Evolutionary conservation across 148 eudicot genomes (phyloP).

Genomic region (Heliosperma pusillum): DNA sequence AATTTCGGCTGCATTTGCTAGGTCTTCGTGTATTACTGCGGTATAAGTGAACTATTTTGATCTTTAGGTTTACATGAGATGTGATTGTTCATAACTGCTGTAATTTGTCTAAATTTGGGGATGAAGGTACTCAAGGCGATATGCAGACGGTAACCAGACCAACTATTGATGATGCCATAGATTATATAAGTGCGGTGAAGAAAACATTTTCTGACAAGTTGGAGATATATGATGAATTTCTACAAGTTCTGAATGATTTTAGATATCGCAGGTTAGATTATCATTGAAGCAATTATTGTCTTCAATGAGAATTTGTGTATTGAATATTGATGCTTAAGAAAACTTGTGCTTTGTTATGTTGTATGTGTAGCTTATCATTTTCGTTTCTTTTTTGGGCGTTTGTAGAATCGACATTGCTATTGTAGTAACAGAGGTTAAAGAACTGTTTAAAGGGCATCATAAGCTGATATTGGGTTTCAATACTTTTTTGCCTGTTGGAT

Average conservation of each 20-base stretch:
- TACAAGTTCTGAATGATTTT: conserved; percentile 92
- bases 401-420: conserved; percentile 79
- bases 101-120: conserved; percentile 16
- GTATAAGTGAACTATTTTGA: too few species aligned
- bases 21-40: too few species aligned
- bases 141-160: conserved; percentile 37
- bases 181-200: conserved; percentile 79
- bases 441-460: conserved; percentile 85
- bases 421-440: conserved; percentile 85
- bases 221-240: conserved; percentile 87
- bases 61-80: not conserved
- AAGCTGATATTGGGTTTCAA: conserved; percentile 80
- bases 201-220: conserved; percentile 78
- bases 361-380: conserved; percentile 6
- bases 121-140: conserved; percentile 41
- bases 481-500: conserved; percentile 92
- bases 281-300: conserved; percentile 1
- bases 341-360: not conserved
- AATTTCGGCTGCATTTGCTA: too few species aligned
- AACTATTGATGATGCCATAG: conserved; percentile 80
- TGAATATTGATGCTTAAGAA: not conserved
- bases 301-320: too few species aligned
- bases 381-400: conserved; percentile 8
- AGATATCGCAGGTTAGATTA: conserved; percentile 67
- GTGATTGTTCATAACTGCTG: conserved; percentile 1